phyloP scores from a whole-genome alignment of 768 basidiomycete genomes.

The Rhodotorula sphaerocarpa region DNA sequence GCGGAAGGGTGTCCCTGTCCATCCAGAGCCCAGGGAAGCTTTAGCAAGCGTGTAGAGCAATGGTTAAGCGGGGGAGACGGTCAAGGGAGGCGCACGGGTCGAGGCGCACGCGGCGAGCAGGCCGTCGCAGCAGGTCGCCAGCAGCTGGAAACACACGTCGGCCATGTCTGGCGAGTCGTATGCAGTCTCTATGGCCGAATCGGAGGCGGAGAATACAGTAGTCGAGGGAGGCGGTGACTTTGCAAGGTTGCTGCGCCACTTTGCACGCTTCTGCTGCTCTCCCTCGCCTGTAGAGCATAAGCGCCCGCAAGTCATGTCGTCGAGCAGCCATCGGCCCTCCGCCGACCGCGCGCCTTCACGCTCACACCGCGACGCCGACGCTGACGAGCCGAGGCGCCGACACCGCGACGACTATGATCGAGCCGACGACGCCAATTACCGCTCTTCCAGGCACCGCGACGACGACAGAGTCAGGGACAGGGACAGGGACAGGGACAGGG shows the following conservation, averaged over 20 bases:
- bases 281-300: background rate
- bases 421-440: no score
- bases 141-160: background rate
- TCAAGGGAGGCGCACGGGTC: background rate
- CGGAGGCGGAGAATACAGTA: background rate
- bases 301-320: background rate
- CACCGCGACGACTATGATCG: conserved; percentile 10
- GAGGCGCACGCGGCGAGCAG: background rate
- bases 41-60: no score
- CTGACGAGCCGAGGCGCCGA: no score
- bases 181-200: no score
- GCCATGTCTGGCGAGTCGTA: no score
- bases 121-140: background rate
- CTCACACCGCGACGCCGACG: no score
- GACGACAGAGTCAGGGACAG: conserved; percentile 10
- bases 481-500: background rate
- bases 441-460: no score
- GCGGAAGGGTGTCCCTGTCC: no score
- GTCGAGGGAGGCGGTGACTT: background rate
- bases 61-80: background rate
- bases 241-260: background rate
- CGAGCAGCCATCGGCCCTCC: no score
- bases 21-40: no score
- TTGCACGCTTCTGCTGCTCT: background rate
- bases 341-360: no score